A percentile compares a stretch with the other conserved stretches of the same genome.
Conservation (phyloP, 2,329 filamentous ascomycete genomes). For the Alternaria ethzedia region DNA sequence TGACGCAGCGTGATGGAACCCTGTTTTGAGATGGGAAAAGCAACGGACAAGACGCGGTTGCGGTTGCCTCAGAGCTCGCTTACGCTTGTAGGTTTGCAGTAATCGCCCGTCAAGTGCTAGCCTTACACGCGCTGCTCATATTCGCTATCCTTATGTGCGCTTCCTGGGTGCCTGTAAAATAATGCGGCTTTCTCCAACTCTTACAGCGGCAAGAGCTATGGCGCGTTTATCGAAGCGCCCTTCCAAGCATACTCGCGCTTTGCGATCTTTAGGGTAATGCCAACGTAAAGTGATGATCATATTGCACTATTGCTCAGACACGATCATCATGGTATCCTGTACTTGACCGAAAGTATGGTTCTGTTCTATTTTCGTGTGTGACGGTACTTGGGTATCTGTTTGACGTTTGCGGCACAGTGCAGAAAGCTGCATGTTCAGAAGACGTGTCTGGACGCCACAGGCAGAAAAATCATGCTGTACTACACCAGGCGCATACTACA, state of each 20-base stretch:
- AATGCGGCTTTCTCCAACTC: not conserved
- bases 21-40: conserved; percentile 23
- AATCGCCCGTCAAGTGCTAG: not conserved
- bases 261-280: not conserved
- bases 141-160: not conserved
- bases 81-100: conserved; percentile 1
- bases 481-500: not conserved
- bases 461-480: not conserved
- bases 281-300: not conserved
- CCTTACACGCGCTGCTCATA: not conserved
- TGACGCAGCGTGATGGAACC: conserved; percentile 32
- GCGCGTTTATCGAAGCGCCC: not conserved
- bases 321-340: not conserved
- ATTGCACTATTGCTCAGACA: not conserved
- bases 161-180: not conserved
- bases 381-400: not conserved
- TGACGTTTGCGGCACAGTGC: not conserved
- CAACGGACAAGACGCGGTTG: conserved; percentile 11
- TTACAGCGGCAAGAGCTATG: not conserved
- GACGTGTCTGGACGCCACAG: conserved; percentile 1
- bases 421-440: not conserved
- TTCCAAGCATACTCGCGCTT: not conserved
- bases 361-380: not conserved
- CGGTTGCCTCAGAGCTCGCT: conserved; percentile 14
- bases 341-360: not conserved